Base-by-base conservation (phyloP, 257 asterid genomes). In the Leptodermis oblonga region DNA sequence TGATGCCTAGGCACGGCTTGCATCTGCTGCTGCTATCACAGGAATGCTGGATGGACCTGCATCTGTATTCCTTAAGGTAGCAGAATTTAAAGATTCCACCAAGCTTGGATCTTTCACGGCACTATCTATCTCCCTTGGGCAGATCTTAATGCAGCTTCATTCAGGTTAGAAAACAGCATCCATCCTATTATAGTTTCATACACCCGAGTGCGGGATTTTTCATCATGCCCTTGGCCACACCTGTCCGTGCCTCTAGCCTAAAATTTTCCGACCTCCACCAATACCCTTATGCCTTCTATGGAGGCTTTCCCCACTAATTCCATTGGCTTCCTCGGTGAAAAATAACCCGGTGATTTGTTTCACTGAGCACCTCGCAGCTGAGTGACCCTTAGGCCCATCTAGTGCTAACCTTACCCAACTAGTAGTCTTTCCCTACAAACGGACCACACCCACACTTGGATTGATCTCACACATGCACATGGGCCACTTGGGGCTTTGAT, bases 71-170 rank as follows among this genome's bases (percentile, higher is more conserved):
- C 93, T 92, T 72, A 96, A 92, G 87, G 90, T 92, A 61, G 98
- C 98, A 76, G 98, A 90, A 73, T 87, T 76, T 69, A 86, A 79
- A 74, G 96, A 76, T 67, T 79, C 82, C 70, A 62, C 92, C 64
- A 92, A 82, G 81, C 76, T 82, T 77, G 96, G 93, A 70, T 88
- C 98, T 63, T 92, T 88, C 80, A 92, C 97, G 41, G 79, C 98
- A 69, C 92, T 92, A 73, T 92, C 98, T 75, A 84, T 89, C 71
- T 86, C 97, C 67, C 97, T 92, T 81, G 98, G 98, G 68, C 95
- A 92, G 69, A 90, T 92, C 69, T 81, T 90, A 75, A 83, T 92
- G 95, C 95, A 92, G 77, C 81, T 92, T 61, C 98, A 92, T 85
- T 80, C 91, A 80, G 98, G 98, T 92, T 70, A 48, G 72, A 56